Base-by-base conservation (phyloP, 331 rosid species). In the Quercus lobata region DNA sequence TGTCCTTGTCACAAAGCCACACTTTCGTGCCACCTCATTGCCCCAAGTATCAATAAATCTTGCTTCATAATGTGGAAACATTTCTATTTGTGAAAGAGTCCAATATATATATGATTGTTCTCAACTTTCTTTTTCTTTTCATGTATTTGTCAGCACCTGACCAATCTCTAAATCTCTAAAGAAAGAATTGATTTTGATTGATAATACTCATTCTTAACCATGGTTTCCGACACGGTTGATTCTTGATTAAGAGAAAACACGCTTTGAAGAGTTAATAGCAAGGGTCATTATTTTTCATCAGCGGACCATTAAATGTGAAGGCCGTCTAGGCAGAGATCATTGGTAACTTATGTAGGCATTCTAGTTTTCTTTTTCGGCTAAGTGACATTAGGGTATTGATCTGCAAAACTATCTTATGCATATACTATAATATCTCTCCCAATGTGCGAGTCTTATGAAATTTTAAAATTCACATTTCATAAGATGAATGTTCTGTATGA, bases 61-160 rank as follows among this genome's bases (percentile, higher is more conserved):
- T 75, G 71, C 24, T 61, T 58, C 78, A 58, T 41, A 15, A 58
- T 18, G 25, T 75, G 71, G 44, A 24, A 58, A 41, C 78, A 58
- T 75, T 57, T 11, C 37, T 72, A 46, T 25, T 27, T 46, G 58
- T 41, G 21, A 5, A 17, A 71, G 22, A 46, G 53, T 46, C 53
- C 53, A 35, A 6, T 35, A 35, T 35, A 7, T 35, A 46, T 35
- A 46, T 46, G 15, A 46, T 46, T 46, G 53, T 46, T 46, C 53
- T 15, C 29, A 71, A 71, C 52, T 53, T 7, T 54, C 53, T 10
- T 46, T 46, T 8, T 18, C 21, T 10, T 29, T 21, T 46, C 60
- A 46, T 44, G 60, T 22, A 2, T 71, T 49, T 71, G 24, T 71
- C 61, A 71, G 58, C 21, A 49, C 41, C 60, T 24, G 30, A 58